A percentile compares a stretch with the other conserved stretches of the same genome.
Evolutionary conservation across 352 stramenopile genomes (phyloP).

Genomic region (Phytophthora cajani): DNA sequence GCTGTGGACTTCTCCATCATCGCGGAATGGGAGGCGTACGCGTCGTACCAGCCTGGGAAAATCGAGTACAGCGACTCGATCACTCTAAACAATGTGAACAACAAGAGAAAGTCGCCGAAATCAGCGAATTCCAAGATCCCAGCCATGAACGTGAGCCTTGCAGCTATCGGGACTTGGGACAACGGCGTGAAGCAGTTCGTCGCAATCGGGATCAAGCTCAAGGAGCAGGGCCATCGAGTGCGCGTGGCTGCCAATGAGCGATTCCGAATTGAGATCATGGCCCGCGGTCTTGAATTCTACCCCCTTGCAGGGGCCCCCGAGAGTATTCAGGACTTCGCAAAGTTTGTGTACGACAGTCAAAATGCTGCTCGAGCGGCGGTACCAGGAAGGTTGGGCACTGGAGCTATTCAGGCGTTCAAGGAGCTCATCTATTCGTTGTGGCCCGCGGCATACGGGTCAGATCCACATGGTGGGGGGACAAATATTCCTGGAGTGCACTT

Average conservation of each 20-base stretch:
- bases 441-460: constrained; percentile 46
- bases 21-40: constrained; percentile 32
- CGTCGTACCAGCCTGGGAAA: constrained; percentile 13
- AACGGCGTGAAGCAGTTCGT: constrained; percentile 66
- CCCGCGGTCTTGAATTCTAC: constrained; percentile 55
- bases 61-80: constrained; percentile 4
- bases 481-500: constrained; percentile 43
- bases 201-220: constrained; percentile 62
- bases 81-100: constrained; percentile 21
- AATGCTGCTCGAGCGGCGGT: constrained; percentile 16
- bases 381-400: constrained; percentile 28
- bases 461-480: constrained; percentile 38
- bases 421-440: constrained; percentile 54
- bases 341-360: constrained; percentile 32
- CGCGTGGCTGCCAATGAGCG: constrained; percentile 77
- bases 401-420: constrained; percentile 40
- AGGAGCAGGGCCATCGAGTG: constrained; percentile 77
- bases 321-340: constrained; percentile 35
- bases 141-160: constrained; percentile 49
- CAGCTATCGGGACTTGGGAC: constrained; percentile 51
- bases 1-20: constrained; percentile 17
- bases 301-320: constrained; percentile 41
- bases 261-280: constrained; percentile 64
- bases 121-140: constrained; percentile 14
- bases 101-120: neutral